Evolutionary conservation across 73 alveolate genomes (phyloP), one percentile per base, ranked within the genome.

Genomic region (Paramecium pentaurelia): DNA sequence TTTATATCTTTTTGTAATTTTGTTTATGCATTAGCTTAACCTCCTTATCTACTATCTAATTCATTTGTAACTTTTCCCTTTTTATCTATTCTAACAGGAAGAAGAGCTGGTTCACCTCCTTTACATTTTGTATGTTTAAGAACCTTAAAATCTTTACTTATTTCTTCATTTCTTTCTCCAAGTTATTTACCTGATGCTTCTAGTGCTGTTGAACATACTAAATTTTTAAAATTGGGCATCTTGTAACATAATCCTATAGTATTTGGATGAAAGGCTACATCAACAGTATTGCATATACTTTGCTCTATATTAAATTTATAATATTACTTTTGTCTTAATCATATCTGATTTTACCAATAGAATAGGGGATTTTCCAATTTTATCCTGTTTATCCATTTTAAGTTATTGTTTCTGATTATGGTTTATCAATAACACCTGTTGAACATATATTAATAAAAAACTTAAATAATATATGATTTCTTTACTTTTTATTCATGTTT

Each of bases 281-380:
- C 99, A 86, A 93, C 97, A 4, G 99, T 98, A 60, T 98, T 93
- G 91, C 99, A 98, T 47, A 96, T 92, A 75, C 94, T 92, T 49
- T 96, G 96, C 38, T 98, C 92, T 86, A 58, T 47, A 28, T 44
- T 73, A 71, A n/a, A 9, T 27, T 25, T 49, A 6, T 25, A 45
- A 20, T 20, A 20, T 27, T 80, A 80, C 91, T 80, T 47, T 90
- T 88, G 88, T 98, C 99, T 94, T 97, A 96, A 89, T 98, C 99
- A 89, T 96, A 98, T 88, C 99, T 64, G 45, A 93, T 90, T 83
- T 97, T 97, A 51, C 96, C 92, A 71, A 98, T 97, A 25, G 99
- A 88, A 93, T 98, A 97, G 9, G 99, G 99, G 58, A 98, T 95
- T 32, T 92, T 92, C 99, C 99, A 98, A 94, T 97, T 97, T 88